These are phyloP conservation scores for Mycena vitilis DNA, from an alignment of 768 basidiomycete species.

Conservation along the genomic window DNA sequence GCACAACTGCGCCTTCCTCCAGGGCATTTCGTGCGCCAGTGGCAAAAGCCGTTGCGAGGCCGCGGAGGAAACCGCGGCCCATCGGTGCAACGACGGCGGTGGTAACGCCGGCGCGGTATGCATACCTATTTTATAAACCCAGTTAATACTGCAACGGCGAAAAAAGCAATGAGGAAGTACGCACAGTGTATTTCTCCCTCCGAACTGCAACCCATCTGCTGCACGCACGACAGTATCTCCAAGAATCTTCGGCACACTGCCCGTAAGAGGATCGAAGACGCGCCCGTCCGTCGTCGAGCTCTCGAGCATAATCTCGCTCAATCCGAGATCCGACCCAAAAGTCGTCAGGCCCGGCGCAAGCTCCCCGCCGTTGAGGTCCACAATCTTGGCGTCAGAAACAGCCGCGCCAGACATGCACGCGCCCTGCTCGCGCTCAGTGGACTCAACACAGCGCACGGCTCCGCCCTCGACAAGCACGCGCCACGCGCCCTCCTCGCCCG, in stretches of 20 bases:
- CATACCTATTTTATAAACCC: conserved; percentile 54
- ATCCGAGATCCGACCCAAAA: conserved; percentile 71
- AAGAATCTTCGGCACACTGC: conserved; percentile 44
- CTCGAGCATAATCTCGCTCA: conserved; percentile 76
- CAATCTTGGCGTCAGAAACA: conserved; percentile 20
- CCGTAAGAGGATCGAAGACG: conserved; percentile 62
- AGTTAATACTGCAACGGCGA: no score
- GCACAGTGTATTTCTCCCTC: conserved; percentile 62
- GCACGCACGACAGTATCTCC: conserved; percentile 63
- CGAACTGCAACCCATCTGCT: conserved; percentile 70
- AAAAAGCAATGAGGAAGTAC: conserved; percentile 31
- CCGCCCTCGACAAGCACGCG: no score
- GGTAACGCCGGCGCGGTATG: conserved; percentile 78
- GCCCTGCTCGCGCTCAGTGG: neutral
- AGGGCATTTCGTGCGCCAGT: conserved; percentile 67
- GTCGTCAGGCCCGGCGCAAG: conserved; percentile 71
- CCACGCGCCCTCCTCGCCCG: neutral
- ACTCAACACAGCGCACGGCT: neutral
- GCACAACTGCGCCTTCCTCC: conserved; percentile 70
- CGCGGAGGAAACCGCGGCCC: conserved; percentile 63
- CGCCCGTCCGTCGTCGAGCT: conserved; percentile 73
- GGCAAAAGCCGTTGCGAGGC: conserved; percentile 73
- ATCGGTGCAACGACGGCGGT: conserved; percentile 73
- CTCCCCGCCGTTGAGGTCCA: conserved; percentile 76
- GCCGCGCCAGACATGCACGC: neutral